A percentile compares a stretch with the other conserved stretches of the same genome.
phyloP scores from a whole-genome alignment of 2,329 filamentous ascomycete species.

The Exophiala sideris region DNA sequence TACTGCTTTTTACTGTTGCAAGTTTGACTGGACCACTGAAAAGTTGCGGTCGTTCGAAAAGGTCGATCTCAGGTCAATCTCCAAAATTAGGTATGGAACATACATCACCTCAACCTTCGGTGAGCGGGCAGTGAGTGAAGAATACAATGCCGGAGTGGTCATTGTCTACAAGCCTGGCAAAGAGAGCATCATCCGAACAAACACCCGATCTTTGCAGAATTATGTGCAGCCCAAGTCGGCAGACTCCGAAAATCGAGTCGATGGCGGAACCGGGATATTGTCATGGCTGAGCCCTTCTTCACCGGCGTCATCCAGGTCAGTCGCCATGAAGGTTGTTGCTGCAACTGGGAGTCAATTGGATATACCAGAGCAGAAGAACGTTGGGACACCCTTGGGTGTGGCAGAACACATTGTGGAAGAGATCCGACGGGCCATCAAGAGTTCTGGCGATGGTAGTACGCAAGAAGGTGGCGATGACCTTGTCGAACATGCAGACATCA shows the following conservation, averaged over 20 bases:
- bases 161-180: slow-evolving; percentile 71
- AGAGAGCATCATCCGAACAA: slow-evolving; percentile 71
- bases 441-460: slow-evolving; percentile 22
- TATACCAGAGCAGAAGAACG: background rate
- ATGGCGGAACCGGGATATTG: slow-evolving; percentile 40
- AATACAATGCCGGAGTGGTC: slow-evolving; percentile 78
- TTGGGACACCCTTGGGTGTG: slow-evolving; percentile 42
- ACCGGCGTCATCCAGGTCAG: slow-evolving; percentile 32
- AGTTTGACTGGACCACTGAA: slow-evolving; percentile 92
- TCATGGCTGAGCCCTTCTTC: slow-evolving; percentile 37
- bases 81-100: slow-evolving; percentile 70
- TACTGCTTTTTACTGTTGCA: slow-evolving; percentile 78
- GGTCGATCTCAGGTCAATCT: slow-evolving; percentile 71
- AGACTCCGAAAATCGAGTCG: slow-evolving; percentile 17
- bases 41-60: slow-evolving; percentile 92
- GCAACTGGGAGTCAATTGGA: slow-evolving; percentile 7
- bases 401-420: slow-evolving; percentile 67
- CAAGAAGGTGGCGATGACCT: slow-evolving; percentile 30
- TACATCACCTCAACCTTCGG: slow-evolving; percentile 90
- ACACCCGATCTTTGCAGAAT: slow-evolving; percentile 71
- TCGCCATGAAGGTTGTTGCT: slow-evolving; percentile 45
- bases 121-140: slow-evolving; percentile 69
- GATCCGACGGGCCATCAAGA: slow-evolving; percentile 65
- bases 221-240: slow-evolving; percentile 48
- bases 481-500: slow-evolving; percentile 66